These are phyloP conservation scores for Capsaspora owczarzaki DNA, from an alignment of 78 protist species.

Conservation along the genomic window DNA sequence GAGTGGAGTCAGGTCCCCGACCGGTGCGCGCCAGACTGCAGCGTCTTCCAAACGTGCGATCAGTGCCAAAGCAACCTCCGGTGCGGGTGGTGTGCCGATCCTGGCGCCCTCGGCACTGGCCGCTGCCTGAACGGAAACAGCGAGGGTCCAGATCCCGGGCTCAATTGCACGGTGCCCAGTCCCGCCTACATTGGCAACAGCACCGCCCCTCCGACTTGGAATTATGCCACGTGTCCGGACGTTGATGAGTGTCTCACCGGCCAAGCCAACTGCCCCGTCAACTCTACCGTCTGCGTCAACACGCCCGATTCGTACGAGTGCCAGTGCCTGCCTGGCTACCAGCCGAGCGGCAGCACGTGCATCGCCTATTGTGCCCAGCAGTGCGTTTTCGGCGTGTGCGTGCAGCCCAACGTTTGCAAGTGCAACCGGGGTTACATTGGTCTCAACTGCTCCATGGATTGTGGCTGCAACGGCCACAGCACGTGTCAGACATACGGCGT, in stretches of 20 bases:
- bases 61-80: background rate
- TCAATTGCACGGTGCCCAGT: background rate
- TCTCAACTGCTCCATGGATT: background rate
- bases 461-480: slow-evolving; percentile 15
- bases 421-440: background rate
- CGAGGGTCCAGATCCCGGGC: background rate
- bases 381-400: background rate
- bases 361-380: background rate
- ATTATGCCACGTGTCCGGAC: slow-evolving; percentile 2
- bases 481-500: background rate
- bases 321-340: background rate
- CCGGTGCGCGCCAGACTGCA: background rate
- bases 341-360: background rate
- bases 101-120: background rate
- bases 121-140: background rate
- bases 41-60: background rate
- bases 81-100: background rate
- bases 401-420: background rate
- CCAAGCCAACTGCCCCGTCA: background rate
- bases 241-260: background rate
- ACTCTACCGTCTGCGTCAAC: background rate
- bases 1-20: background rate
- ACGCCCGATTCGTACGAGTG: background rate
- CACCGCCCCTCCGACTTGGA: too few species aligned
- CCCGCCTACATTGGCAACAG: too few species aligned